Percentiles rank a stretch among this genome's conserved stretches.
These are phyloP conservation scores for Gilbertella persicaria DNA, from an alignment of 371 early-diverging fungal genomes.

Conservation along the genomic window DNA sequence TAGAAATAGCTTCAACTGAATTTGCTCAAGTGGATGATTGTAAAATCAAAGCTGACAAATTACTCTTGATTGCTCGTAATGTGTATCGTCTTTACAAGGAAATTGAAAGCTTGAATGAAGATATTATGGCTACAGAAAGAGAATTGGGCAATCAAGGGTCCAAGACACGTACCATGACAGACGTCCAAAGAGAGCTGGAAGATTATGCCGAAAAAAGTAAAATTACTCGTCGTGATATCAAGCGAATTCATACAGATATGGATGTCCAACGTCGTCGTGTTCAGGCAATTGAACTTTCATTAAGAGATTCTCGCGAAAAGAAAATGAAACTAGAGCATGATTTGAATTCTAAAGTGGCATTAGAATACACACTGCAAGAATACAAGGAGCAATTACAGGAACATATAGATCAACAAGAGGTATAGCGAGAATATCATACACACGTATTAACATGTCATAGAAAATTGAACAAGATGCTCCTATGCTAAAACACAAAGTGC, in stretches of 20 bases:
- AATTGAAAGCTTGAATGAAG: constrained; percentile 30
- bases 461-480: constrained; percentile 1
- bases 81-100: constrained; percentile 42
- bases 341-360: constrained; percentile 11
- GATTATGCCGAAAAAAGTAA: constrained; percentile 43
- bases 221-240: constrained; percentile 48
- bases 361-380: constrained; percentile 19
- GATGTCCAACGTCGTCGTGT: constrained; percentile 42
- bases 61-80: constrained; percentile 39
- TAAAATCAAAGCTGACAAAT: constrained; percentile 15
- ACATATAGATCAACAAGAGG: constrained; percentile 10
- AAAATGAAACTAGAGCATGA: constrained; percentile 34
- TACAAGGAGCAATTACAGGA: constrained; percentile 27
- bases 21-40: constrained; percentile 12
- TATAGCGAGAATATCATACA: background rate
- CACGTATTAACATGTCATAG: background rate
- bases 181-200: constrained; percentile 68
- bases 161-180: constrained; percentile 58
- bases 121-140: constrained; percentile 52
- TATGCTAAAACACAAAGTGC: constrained; percentile 27
- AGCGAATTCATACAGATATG: constrained; percentile 52
- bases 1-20: constrained; percentile 5
- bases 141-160: constrained; percentile 66
- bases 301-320: constrained; percentile 49
- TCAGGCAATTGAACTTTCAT: constrained; percentile 45